phyloP scores from a whole-genome alignment of 305 asterid species.

The Petunia hybrid region DNA sequence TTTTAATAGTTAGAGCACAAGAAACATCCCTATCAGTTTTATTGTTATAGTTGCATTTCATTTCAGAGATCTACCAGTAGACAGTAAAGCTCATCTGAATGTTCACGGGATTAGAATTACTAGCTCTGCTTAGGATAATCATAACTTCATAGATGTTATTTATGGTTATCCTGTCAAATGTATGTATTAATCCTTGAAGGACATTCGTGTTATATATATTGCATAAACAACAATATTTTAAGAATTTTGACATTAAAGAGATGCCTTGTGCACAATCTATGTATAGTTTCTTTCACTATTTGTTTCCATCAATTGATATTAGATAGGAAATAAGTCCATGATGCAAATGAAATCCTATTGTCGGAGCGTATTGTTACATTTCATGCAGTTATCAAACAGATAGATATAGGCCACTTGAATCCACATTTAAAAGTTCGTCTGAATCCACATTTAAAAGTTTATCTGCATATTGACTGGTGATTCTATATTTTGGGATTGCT shows the following conservation, averaged over 20 bases:
- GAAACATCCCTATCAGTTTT: constrained; percentile 28
- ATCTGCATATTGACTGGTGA: not conserved
- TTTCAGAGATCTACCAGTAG: constrained; percentile 1
- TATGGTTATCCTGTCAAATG: not conserved
- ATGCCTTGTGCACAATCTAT: not conserved
- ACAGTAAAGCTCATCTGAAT: not conserved
- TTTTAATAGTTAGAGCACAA: constrained; percentile 21
- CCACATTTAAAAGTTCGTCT: constrained; percentile 1
- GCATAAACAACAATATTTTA: not conserved
- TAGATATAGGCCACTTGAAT: not conserved
- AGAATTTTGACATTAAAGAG: not conserved
- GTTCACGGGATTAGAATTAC: constrained; percentile 12
- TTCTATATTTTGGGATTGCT: constrained; percentile 10
- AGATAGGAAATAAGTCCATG: not conserved
- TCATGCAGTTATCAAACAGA: constrained; percentile 14
- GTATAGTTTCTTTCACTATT: not conserved
- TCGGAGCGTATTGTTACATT: constrained; percentile 3
- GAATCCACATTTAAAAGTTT: constrained; percentile 15
- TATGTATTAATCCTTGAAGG: not conserved
- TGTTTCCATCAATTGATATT: not conserved
- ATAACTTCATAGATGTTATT: not conserved
- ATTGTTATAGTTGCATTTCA: constrained; percentile 11
- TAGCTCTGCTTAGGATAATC: constrained; percentile 6
- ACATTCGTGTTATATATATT: not conserved
- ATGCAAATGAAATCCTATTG: not conserved